Conservation (phyloP, 768 basidiomycete genomes). For the Lactifluus volemus region DNA sequence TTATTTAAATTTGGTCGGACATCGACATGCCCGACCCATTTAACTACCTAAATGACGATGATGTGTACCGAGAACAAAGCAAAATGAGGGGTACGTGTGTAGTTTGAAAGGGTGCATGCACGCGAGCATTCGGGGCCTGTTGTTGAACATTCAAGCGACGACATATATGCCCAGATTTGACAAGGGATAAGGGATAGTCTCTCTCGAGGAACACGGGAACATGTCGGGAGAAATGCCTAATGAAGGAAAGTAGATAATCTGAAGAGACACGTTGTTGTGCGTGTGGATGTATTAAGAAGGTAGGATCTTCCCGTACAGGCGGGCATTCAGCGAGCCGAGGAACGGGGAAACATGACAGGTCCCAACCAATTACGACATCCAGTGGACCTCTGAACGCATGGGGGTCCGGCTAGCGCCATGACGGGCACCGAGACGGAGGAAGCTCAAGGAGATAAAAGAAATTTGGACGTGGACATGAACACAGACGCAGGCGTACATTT, state of each 20-base stretch:
- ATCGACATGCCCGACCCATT: neutral
- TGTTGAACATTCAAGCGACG: slow-evolving; percentile 6
- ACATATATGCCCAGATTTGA: slow-evolving; percentile 2
- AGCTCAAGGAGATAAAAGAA: slow-evolving; percentile 15
- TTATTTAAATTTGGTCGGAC: neutral
- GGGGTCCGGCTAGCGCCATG: slow-evolving; percentile 7
- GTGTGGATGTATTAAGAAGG: slow-evolving; percentile 4
- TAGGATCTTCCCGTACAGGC: neutral
- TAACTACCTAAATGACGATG: slow-evolving; percentile 10
- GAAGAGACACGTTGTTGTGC: neutral
- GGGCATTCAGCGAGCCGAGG: slow-evolving; percentile 12
- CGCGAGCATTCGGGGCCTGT: neutral
- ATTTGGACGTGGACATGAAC: slow-evolving; percentile 3
- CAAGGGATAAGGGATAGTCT: neutral
- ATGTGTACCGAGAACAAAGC: slow-evolving; percentile 1
- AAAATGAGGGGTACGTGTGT: slow-evolving; percentile 5
- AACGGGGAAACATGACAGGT: slow-evolving; percentile 10
- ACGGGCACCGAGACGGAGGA: slow-evolving; percentile 10
- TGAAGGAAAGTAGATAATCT: slow-evolving; percentile 3
- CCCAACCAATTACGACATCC: slow-evolving; percentile 10
- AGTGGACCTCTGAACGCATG: slow-evolving; percentile 10
- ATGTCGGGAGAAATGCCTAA: neutral
- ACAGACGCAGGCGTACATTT: slow-evolving; percentile 4
- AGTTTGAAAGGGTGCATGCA: neutral
- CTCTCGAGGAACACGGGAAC: neutral